Conservation (phyloP, 306 rosid species). For the Sicyos baderoa region DNA sequence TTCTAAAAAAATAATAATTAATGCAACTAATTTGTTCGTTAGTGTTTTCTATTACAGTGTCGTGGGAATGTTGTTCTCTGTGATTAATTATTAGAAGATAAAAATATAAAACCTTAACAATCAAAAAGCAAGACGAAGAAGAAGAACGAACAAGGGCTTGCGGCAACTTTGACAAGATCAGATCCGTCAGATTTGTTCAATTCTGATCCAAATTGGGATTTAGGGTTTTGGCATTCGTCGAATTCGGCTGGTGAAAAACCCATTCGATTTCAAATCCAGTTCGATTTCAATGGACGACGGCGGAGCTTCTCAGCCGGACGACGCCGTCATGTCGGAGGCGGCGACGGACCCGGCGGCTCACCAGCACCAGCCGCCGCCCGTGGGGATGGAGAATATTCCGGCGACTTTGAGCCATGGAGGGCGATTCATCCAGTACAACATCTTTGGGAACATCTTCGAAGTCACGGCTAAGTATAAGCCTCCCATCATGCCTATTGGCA, state of each 20-base stretch:
- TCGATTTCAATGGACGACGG: constrained; percentile 43
- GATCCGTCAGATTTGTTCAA: neutral
- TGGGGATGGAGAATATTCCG: constrained; percentile 70
- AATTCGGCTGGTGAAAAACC: neutral
- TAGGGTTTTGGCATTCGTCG: constrained; percentile 5
- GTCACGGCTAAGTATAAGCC: constrained; percentile 90
- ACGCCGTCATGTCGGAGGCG: constrained; percentile 72
- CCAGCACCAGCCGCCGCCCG: constrained; percentile 29
- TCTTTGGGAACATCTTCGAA: constrained; percentile 85
- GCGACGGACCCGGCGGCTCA: constrained; percentile 27
- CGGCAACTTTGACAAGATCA: constrained; percentile 11
- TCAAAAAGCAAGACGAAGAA: neutral
- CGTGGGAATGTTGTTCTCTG: neutral
- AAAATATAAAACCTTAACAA: neutral
- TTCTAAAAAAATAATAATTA: neutral
- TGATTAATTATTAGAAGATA: neutral
- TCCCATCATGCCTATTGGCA: constrained; percentile 96
- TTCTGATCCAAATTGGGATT: neutral
- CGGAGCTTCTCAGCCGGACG: constrained; percentile 47
- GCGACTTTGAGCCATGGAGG: constrained; percentile 91
- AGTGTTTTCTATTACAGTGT: neutral
- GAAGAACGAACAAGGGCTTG: neutral
- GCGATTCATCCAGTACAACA: constrained; percentile 82
- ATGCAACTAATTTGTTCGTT: neutral
- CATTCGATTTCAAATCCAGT: neutral